Conservation (phyloP, 805 yeast species). For the Scheffersomyces amazonensis region DNA sequence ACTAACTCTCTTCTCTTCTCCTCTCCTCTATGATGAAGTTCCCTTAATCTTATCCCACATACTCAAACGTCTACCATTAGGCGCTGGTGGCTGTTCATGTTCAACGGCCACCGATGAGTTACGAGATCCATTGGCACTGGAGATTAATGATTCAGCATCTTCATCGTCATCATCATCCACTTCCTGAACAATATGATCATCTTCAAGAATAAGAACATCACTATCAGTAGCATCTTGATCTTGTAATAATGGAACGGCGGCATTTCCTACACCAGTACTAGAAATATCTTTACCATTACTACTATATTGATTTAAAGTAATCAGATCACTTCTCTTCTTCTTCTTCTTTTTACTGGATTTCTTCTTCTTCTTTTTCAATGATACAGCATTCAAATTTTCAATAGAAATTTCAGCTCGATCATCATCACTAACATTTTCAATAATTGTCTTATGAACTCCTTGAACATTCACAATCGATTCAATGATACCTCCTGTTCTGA, state of each 20-base stretch:
- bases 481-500: constrained; percentile 62
- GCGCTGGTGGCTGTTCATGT: neutral
- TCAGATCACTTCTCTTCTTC: constrained; percentile 3
- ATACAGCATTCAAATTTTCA: neutral
- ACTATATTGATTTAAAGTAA: neutral
- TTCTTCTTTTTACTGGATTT: constrained; percentile 3
- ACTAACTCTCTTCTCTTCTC: too few relatives aligned
- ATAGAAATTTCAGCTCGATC: constrained; percentile 18
- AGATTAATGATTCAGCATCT: constrained; percentile 1
- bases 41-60: constrained; percentile 8
- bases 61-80: constrained; percentile 2
- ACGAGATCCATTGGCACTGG: constrained; percentile 1
- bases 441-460: constrained; percentile 84
- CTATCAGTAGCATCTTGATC: constrained; percentile 1
- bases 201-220: neutral
- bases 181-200: neutral
- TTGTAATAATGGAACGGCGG: neutral
- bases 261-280: neutral
- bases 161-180: constrained; percentile 6
- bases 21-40: too few relatives aligned
- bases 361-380: constrained; percentile 6
- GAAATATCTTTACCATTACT: too few relatives aligned
- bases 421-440: constrained; percentile 57
- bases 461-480: constrained; percentile 81
- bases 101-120: neutral